Evolutionary conservation across 768 basidiomycete species (phyloP).

Genomic region (Crucibulum laeve): DNA sequence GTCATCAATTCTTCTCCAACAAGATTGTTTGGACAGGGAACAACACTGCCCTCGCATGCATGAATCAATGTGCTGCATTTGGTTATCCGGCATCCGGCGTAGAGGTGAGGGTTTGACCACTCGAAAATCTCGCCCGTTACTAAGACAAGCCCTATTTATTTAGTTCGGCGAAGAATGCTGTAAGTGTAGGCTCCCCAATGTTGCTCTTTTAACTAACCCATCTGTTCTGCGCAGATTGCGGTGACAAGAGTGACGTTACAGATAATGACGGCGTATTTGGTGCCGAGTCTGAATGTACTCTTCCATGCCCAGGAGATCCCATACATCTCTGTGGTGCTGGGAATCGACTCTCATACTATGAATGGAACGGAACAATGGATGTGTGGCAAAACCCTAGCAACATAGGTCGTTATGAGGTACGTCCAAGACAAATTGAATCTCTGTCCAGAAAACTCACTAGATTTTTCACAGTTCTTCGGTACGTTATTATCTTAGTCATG

Average conservation of each 20-base stretch:
- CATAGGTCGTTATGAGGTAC: conserved; percentile 68
- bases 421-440: too few relatives aligned
- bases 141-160: conserved; percentile 1
- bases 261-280: conserved; percentile 32
- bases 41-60: conserved; percentile 61
- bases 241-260: conserved; percentile 57
- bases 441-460: too few relatives aligned
- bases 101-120: conserved; percentile 29
- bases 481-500: conserved; percentile 12
- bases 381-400: conserved; percentile 63
- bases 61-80: conserved; percentile 63
- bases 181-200: too few relatives aligned
- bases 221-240: conserved; percentile 47
- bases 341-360: conserved; percentile 48
- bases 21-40: conserved; percentile 55
- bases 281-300: conserved; percentile 36
- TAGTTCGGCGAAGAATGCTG: conserved; percentile 71
- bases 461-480: conserved; percentile 43
- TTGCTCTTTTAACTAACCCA: too few relatives aligned
- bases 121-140: conserved; percentile 1
- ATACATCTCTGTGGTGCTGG: conserved; percentile 64
- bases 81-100: conserved; percentile 71
- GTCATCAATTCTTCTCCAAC: conserved; percentile 50
- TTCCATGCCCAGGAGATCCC: conserved; percentile 68
- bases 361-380: conserved; percentile 48